Conservation (phyloP, 345 rosid genomes). For the Salix brachista region DNA sequence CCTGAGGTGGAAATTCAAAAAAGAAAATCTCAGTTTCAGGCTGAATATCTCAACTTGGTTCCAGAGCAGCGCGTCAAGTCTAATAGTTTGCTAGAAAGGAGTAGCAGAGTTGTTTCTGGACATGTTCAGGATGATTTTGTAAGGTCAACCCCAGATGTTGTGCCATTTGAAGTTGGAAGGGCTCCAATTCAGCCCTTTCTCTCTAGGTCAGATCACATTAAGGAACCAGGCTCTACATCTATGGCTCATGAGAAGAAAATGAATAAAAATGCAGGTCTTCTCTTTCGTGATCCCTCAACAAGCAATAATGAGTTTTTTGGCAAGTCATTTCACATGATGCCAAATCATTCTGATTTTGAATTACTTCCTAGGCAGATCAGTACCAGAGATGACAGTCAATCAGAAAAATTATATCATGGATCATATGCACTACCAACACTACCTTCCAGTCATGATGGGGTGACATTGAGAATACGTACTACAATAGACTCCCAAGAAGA, state of each 20-base stretch:
- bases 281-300: constrained; percentile 21
- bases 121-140: constrained; percentile 21
- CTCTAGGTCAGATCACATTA: constrained; percentile 11
- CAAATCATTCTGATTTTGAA: constrained; percentile 14
- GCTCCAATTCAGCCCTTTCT: constrained; percentile 22
- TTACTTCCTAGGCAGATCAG: constrained; percentile 19
- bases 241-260: constrained; percentile 43
- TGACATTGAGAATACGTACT: constrained; percentile 46
- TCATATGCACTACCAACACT: constrained; percentile 26
- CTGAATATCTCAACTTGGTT: constrained; percentile 14
- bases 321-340: constrained; percentile 17
- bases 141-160: constrained; percentile 45
- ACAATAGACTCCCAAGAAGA: constrained; percentile 41
- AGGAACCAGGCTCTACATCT: constrained; percentile 24
- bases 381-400: constrained; percentile 13
- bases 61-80: constrained; percentile 27
- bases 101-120: constrained; percentile 22
- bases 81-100: constrained; percentile 19
- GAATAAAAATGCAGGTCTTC: constrained; percentile 16
- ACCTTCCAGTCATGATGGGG: constrained; percentile 31
- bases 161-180: constrained; percentile 22
- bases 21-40: constrained; percentile 17
- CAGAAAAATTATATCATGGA: constrained; percentile 14
- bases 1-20: constrained; percentile 21
- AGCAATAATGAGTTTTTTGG: constrained; percentile 20